Evolutionary conservation across 345 rosid species (phyloP), one percentile per base, ranked within the genome.

Genomic region (Cardamine resedifolia): DNA sequence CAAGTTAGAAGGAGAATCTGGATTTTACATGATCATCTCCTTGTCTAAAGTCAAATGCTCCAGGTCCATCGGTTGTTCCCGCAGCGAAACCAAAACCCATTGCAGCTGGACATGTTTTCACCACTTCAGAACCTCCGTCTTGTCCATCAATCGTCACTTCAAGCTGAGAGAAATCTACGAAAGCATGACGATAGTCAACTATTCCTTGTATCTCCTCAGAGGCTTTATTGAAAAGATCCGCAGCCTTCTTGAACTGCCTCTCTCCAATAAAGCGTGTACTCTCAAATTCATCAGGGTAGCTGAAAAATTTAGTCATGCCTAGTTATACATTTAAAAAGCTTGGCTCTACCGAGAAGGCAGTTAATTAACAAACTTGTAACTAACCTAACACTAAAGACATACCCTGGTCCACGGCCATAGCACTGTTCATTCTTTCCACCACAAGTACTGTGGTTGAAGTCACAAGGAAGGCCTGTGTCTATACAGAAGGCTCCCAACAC

Each of bases 81-180:
- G 97, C 97, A n/a, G 97, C 91, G 72, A 92, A 92, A 71, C 81
- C 90, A 78, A 92, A 92, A 21, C 98, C 98, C 97, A 92, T 83
- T 47, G 98, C 92, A 59, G 93, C 97, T 45, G 91, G 96, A 76
- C 98, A 88, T 53, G 97, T 92, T 76, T 85, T 88, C 44, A 82
- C 90, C 5, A 72, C 78, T 78, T 85, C 86, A 31, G 86, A 82
- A 73, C 86, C 88, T 78, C 91, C 90, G 18, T 78, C 82, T 70
- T 75, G 67, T 68, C 80, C 82, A 34, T 81, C 71, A 65, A 88
- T 53, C 7, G 84, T 81, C 61, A 87, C 96, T 70, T 86, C 84
- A 63, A 87, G 91, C 81, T 92, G 83, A 66, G 98, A 85, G 80
- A 92, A 87, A 82, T 92, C 89, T 19, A 90, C 11, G 58, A 78